Conservation (phyloP, 306 rosid species). For the Medicago lupulina region DNA sequence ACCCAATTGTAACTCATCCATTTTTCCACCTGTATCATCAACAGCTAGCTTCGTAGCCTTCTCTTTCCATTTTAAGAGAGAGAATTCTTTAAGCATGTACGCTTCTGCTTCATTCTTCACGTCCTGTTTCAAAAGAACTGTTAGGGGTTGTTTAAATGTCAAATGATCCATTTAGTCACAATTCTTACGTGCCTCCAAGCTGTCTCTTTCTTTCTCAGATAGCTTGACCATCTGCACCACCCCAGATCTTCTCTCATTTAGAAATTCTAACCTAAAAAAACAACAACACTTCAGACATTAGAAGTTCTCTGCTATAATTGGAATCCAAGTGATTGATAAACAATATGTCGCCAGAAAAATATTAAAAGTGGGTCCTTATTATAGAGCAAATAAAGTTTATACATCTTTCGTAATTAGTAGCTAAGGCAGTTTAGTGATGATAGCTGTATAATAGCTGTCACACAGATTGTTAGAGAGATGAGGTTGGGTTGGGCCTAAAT, state of each 20-base stretch:
- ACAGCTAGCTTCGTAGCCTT: conserved; percentile 82
- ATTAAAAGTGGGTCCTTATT: not conserved
- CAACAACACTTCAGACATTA: conserved; percentile 45
- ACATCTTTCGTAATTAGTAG: not conserved
- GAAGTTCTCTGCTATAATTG: not conserved
- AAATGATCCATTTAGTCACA: conserved; percentile 27
- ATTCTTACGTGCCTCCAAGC: conserved; percentile 75
- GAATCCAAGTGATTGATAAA: not conserved
- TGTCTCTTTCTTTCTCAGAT: conserved; percentile 94
- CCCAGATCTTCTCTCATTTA: conserved; percentile 87
- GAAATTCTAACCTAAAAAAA: conserved; percentile 74
- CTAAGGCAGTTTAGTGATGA: not conserved
- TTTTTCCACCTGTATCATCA: conserved; percentile 67
- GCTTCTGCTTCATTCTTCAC: conserved; percentile 96
- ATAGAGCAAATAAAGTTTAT: not conserved
- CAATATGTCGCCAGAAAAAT: not conserved
- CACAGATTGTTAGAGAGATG: not conserved
- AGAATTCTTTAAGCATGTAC: conserved; percentile 90
- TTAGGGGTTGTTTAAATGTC: conserved; percentile 26
- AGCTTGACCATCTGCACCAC: conserved; percentile 98
- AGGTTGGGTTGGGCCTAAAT: not conserved
- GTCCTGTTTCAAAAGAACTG: conserved; percentile 59
- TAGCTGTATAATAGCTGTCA: not conserved
- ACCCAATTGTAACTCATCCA: conserved; percentile 57
- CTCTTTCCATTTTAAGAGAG: conserved; percentile 91